phyloP scores from a whole-genome alignment of 495 filamentous ascomycete species.

The Penicillium atrosanguineum region DNA sequence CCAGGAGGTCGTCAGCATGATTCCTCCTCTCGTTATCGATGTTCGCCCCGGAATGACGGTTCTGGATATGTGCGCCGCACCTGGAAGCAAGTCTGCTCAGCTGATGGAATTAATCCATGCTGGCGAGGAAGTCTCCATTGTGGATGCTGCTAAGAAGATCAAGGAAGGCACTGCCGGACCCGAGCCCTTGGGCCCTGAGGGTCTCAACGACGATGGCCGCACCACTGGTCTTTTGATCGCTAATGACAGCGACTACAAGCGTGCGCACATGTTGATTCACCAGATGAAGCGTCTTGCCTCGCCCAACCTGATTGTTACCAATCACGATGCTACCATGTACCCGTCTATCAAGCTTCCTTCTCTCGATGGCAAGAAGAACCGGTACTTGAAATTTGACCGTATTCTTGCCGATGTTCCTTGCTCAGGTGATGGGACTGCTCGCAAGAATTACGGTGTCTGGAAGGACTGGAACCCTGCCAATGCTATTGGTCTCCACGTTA shows the following conservation, averaged over 20 bases:
- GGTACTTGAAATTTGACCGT: conserved; percentile 93
- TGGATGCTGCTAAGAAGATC: conserved; percentile 53
- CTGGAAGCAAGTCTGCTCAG: conserved; percentile 94
- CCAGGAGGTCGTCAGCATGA: conserved; percentile 98
- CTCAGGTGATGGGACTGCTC: conserved; percentile 86
- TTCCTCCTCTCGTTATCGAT: conserved; percentile 92
- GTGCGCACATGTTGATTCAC: conserved; percentile 93
- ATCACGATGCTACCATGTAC: conserved; percentile 96
- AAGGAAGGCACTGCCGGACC: conserved; percentile 48
- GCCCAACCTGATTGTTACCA: conserved; percentile 94
- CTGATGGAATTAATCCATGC: conserved; percentile 89
- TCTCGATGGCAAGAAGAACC: conserved; percentile 51
- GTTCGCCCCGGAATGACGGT: conserved; percentile 86
- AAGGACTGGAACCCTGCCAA: conserved; percentile 87
- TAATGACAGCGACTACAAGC: conserved; percentile 93
- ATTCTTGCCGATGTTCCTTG: conserved; percentile 97
- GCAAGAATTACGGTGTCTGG: conserved; percentile 93
- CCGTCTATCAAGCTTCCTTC: conserved; percentile 78
- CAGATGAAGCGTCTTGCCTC: conserved; percentile 96
- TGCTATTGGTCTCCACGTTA: conserved; percentile 77
- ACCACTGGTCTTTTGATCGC: conserved; percentile 89
- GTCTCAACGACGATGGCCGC: conserved; percentile 74
- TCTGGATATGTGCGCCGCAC: conserved; percentile 92
- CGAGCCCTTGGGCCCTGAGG: conserved; percentile 44
- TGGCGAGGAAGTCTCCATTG: conserved; percentile 82